These are phyloP conservation scores for Crepidotus variabilis DNA, from an alignment of 768 basidiomycete species.

Conservation along the genomic window DNA sequence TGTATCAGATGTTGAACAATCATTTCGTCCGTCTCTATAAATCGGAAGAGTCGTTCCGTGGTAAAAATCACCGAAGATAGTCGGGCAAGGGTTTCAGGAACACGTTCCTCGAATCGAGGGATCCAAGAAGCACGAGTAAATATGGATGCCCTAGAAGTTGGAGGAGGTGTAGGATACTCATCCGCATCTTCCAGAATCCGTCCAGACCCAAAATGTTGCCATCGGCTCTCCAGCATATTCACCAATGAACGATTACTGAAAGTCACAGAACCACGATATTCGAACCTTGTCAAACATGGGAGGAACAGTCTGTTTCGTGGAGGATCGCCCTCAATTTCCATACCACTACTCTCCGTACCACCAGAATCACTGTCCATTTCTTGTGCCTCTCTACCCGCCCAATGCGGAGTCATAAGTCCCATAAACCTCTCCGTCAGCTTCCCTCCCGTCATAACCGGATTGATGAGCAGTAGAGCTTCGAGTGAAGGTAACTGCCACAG, in stretches of 20 bases:
- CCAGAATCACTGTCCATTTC: background rate
- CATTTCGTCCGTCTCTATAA: constrained; percentile 8
- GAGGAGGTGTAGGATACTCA: background rate
- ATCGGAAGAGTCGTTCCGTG: constrained; percentile 10
- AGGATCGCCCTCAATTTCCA: background rate
- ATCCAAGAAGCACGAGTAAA: background rate
- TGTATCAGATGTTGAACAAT: constrained; percentile 5
- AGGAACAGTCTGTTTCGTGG: background rate
- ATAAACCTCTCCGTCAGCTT: constrained; percentile 12
- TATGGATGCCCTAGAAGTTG: background rate
- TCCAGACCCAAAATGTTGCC: constrained; percentile 2
- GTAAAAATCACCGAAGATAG: constrained; percentile 10
- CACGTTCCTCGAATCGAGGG: background rate
- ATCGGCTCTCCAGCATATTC: constrained; percentile 11
- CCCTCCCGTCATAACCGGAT: constrained; percentile 16
- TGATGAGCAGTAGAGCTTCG: constrained; percentile 12
- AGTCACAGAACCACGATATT: constrained; percentile 14
- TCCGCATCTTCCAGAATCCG: background rate
- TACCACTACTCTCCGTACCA: background rate
- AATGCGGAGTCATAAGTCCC: constrained; percentile 11
- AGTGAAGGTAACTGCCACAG: constrained; percentile 12
- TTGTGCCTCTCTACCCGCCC: background rate
- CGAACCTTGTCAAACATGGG: constrained; percentile 11
- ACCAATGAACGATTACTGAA: constrained; percentile 13
- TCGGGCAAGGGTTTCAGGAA: background rate